These are phyloP conservation scores for Debaryomyces psychrophilus DNA, from an alignment of 1,139 yeast species.

Conservation along the genomic window DNA sequence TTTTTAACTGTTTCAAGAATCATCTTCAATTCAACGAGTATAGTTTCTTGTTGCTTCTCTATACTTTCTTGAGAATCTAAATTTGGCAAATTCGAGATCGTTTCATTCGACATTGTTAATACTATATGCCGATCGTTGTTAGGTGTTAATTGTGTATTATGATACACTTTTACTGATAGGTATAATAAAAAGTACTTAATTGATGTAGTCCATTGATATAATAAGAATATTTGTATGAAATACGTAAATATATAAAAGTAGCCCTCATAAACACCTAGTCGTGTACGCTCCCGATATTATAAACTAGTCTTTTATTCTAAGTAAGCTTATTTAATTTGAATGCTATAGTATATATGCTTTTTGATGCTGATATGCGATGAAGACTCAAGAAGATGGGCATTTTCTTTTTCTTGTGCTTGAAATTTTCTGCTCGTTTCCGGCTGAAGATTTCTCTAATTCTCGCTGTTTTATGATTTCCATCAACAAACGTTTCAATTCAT, in stretches of 20 bases:
- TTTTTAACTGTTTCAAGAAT: slow-evolving; percentile 35
- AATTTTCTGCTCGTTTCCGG: neutral
- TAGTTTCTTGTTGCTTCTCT: slow-evolving; percentile 24
- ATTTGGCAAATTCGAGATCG: neutral
- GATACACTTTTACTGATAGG: too few relatives aligned
- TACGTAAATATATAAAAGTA: neutral
- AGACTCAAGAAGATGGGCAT: neutral
- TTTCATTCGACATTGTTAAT: neutral
- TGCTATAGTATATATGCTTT: slow-evolving; percentile 5
- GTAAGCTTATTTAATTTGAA: slow-evolving; percentile 2
- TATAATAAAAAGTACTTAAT: too few relatives aligned
- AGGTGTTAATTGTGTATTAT: neutral
- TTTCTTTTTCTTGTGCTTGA: slow-evolving; percentile 1
- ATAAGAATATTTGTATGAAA: neutral
- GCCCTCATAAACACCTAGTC: neutral
- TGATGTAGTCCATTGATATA: neutral
- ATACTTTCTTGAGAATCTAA: slow-evolving; percentile 1
- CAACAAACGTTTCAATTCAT: slow-evolving; percentile 32
- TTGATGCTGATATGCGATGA: neutral
- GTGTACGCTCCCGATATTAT: neutral
- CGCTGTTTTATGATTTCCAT: slow-evolving; percentile 31
- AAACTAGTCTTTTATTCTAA: neutral
- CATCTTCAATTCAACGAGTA: slow-evolving; percentile 36
- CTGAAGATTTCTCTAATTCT: slow-evolving; percentile 16
- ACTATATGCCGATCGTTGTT: neutral